phyloP scores from a whole-genome alignment of 495 filamentous ascomycete species.

The Penicillium fimorum region DNA sequence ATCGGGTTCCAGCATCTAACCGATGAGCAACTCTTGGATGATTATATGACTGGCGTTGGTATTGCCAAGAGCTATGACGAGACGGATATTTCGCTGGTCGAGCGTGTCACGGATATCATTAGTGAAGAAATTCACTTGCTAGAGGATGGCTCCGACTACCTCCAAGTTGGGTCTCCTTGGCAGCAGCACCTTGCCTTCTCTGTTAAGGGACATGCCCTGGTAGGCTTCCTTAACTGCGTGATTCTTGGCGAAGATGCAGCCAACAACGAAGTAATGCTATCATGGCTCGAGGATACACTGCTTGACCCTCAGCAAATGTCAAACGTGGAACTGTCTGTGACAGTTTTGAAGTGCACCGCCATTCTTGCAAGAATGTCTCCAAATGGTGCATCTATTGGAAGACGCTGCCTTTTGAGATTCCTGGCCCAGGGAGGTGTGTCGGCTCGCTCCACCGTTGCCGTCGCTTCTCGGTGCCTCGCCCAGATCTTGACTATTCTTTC shows the following conservation, averaged over 20 bases:
- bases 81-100: slow-evolving; percentile 49
- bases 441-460: slow-evolving; percentile 58
- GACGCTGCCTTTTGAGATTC: slow-evolving; percentile 77
- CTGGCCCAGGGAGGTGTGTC: slow-evolving; percentile 74
- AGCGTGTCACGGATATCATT: slow-evolving; percentile 70
- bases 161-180: slow-evolving; percentile 78
- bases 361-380: slow-evolving; percentile 72
- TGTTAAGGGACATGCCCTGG: slow-evolving; percentile 77
- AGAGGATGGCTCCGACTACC: slow-evolving; percentile 86
- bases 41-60: slow-evolving; percentile 59
- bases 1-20: slow-evolving; percentile 57
- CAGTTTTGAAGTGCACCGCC: slow-evolving; percentile 77
- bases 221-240: slow-evolving; percentile 80
- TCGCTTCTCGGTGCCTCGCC: slow-evolving; percentile 80
- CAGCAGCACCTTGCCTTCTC: slow-evolving; percentile 85
- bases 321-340: slow-evolving; percentile 67
- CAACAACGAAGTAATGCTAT: slow-evolving; percentile 75
- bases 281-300: slow-evolving; percentile 81
- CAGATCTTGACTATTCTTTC: slow-evolving; percentile 76
- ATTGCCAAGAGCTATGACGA: slow-evolving; percentile 50
- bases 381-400: slow-evolving; percentile 68
- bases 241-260: slow-evolving; percentile 75
- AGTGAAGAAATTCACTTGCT: slow-evolving; percentile 78
- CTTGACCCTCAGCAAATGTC: slow-evolving; percentile 77
- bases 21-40: slow-evolving; percentile 66